Base-by-base conservation (phyloP, 2,329 filamentous ascomycete genomes). In the Trichoderma oligosporum region DNA sequence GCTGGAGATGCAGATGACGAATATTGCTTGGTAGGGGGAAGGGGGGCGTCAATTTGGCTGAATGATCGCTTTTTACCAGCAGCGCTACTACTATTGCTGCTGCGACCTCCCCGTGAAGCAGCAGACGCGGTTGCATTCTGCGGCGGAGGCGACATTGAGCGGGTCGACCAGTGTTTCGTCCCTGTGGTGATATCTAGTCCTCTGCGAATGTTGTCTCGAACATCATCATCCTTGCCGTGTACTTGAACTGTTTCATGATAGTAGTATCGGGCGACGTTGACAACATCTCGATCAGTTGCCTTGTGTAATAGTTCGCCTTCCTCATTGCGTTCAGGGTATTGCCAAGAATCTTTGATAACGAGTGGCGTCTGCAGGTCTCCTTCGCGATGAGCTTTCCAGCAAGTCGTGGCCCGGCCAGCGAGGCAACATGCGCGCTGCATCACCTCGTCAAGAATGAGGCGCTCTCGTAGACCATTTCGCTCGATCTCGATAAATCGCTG, bases 261-360 rank as follows among this genome's bases (percentile, higher is more conserved):
- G 66, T 76, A 77, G 58, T 78, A 72, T 56, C 71, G 65, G 33
- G 73, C 70, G 16, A 78, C 65, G 46, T 78, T 73, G 1, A 69
- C 54, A 4, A 75, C 71, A 0, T 60, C 65, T 61, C 70, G 70
- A 3, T 64, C 38, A 9, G 68, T 75, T 33, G 69, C 73, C 57
- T 75, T 65, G 7, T 51, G 47, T 4, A 79, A 58, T 29, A 78
- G 56, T 14, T 72, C 61, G 39, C 74, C 74, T 22, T 36, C 39
- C 20, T 45, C 51, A 45, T 78, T 71, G 7, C 71, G 71, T 52
- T 77, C 70, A 4, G 61, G 60, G 53, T 71, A 73, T 56, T 78
- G 70, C 74, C 70, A 78, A 5, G 70, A 76, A 58, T 77, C 72
- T 60, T 79, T 80, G 56, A 79, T 68, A n/a, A 78, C 70, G 61